These are phyloP conservation scores for Bimuria novae-zelandiae DNA, from an alignment of 2,329 filamentous ascomycete genomes.

Conservation along the genomic window DNA sequence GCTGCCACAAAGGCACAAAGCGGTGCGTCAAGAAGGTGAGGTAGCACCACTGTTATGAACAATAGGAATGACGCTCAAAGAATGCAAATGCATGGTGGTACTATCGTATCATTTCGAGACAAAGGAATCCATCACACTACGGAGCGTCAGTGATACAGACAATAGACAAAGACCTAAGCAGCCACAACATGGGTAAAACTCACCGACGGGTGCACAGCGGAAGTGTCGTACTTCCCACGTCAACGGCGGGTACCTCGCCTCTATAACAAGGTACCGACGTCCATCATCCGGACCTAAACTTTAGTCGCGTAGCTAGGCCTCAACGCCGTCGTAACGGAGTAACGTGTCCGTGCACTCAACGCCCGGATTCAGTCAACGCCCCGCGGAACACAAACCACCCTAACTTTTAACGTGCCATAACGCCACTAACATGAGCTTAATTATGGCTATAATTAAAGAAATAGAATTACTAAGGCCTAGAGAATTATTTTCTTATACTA, in stretches of 20 bases:
- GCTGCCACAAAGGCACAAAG: neutral
- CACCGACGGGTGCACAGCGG: neutral
- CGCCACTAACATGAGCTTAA: no score
- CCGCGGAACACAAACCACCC: no score
- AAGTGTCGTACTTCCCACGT: neutral
- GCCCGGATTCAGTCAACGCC: no score
- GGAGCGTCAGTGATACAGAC: neutral
- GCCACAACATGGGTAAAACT: neutral
- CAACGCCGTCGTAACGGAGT: no score
- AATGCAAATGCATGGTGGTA: constrained; percentile 12
- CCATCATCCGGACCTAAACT: no score
- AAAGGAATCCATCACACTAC: neutral
- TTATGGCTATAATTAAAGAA: no score
- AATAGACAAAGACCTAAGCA: neutral
- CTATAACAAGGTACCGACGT: no score
- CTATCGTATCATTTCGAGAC: neutral
- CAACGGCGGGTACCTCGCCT: no score
- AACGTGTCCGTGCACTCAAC: no score
- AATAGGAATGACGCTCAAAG: constrained; percentile 5
- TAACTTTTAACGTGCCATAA: no score
- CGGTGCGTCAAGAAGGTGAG: neutral
- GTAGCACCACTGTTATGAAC: neutral
- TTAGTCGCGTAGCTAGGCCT: neutral
- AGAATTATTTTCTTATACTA: no score
- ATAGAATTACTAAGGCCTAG: no score